Conservation (phyloP, 352 stramenopile species). For the Blastocystis hominis region DNA sequence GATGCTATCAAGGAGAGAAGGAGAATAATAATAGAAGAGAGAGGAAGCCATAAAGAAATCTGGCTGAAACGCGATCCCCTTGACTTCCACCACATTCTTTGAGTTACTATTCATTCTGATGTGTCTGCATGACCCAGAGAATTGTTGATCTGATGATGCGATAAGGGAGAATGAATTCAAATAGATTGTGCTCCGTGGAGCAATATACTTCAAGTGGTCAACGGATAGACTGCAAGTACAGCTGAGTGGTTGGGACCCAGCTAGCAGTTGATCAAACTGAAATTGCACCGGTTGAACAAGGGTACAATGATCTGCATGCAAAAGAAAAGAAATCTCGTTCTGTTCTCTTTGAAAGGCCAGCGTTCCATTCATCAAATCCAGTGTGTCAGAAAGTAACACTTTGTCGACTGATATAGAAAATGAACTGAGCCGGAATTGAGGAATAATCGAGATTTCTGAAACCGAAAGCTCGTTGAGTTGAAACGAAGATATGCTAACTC, state of each 20-base stretch:
- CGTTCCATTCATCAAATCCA: too few relatives aligned
- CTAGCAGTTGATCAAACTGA: too few relatives aligned
- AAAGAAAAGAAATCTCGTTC: too few relatives aligned
- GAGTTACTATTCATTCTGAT: background rate
- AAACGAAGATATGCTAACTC: background rate
- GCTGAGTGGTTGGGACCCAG: background rate
- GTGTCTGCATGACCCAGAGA: background rate
- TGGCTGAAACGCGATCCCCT: background rate
- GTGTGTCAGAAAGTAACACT: background rate
- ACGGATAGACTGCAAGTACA: background rate
- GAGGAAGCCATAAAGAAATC: background rate
- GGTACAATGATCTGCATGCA: too few relatives aligned
- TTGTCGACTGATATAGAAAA: background rate
- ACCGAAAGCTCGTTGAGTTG: background rate
- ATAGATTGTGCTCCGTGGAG: background rate
- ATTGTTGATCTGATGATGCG: background rate
- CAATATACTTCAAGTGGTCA: background rate
- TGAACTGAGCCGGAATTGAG: background rate
- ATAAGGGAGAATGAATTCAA: background rate
- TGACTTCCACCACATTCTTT: background rate
- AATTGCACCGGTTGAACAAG: too few relatives aligned
- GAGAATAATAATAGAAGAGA: background rate
- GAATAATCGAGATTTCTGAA: background rate
- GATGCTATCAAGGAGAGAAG: background rate
- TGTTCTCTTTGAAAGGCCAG: too few relatives aligned